Percentiles rank a stretch among this genome's conserved stretches.
Evolutionary conservation across 1,284 basidiomycete species (phyloP).

Genomic region (Trichosporon ovoides): DNA sequence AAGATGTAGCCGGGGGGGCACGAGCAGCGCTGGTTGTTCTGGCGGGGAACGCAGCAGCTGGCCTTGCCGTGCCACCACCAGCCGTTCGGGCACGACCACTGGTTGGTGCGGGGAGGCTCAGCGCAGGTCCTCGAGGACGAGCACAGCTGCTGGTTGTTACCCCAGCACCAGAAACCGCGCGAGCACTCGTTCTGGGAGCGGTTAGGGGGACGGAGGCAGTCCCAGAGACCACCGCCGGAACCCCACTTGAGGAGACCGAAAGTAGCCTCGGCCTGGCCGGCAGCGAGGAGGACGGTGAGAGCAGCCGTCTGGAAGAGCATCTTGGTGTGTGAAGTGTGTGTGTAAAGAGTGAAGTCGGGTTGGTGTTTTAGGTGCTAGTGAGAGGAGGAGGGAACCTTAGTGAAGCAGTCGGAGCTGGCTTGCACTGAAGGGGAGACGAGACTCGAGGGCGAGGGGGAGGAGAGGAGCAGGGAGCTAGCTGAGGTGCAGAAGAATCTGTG

Average conservation of each 20-base stretch:
- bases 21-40: constrained; percentile 6
- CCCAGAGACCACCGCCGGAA: background rate
- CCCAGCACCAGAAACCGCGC: constrained; percentile 37
- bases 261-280: constrained; percentile 17
- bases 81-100: constrained; percentile 39
- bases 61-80: constrained; percentile 42
- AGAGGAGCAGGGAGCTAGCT: background rate
- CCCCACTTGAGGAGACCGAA: constrained; percentile 20
- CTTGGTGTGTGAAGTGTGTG: background rate
- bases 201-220: background rate
- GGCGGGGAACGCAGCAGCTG: background rate
- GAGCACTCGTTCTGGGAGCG: constrained; percentile 21
- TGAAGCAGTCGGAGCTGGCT: constrained; percentile 2
- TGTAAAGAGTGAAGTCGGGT: background rate
- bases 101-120: constrained; percentile 23
- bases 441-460: background rate
- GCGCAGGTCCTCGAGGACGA: background rate
- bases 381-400: background rate
- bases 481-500: background rate
- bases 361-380: background rate
- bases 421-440: constrained; percentile 1
- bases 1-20: constrained; percentile 1
- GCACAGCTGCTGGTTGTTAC: constrained; percentile 12
- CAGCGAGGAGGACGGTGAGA: constrained; percentile 17
- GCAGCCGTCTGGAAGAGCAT: constrained; percentile 7